phyloP scores from a whole-genome alignment of 306 rosid species.

The Quercus gilva region DNA sequence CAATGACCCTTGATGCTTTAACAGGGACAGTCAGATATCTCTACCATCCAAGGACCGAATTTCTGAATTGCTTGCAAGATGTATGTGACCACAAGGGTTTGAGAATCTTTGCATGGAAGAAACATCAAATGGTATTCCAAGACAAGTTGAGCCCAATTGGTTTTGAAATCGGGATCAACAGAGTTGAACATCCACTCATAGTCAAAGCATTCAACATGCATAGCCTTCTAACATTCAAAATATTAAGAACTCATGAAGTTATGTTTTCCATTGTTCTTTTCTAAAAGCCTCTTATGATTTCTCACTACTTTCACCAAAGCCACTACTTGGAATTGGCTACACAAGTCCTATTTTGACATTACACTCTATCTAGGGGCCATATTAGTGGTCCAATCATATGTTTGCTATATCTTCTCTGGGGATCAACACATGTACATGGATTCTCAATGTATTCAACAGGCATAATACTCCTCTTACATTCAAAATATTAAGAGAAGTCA shows the following conservation, averaged over 20 bases:
- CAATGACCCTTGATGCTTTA: not conserved
- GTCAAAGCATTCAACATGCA: not conserved
- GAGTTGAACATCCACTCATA: not conserved
- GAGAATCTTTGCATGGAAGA: not conserved
- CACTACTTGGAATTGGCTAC: conserved; percentile 1
- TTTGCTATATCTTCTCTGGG: not conserved
- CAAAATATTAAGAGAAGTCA: not conserved
- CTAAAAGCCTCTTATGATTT: not conserved
- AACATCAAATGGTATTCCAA: not conserved
- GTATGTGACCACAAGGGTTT: not conserved
- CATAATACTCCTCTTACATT: not conserved
- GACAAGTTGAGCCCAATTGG: not conserved
- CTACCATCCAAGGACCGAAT: not conserved
- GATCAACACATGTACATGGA: not conserved
- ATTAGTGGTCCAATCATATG: not conserved
- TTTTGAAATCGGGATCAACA: not conserved
- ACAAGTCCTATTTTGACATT: not conserved
- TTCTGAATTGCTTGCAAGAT: not conserved
- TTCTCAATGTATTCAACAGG: not conserved
- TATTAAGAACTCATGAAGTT: not conserved
- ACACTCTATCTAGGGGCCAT: not conserved
- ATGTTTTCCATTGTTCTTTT: not conserved
- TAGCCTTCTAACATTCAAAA: not conserved
- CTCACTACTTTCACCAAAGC: not conserved
- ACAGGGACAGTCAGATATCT: not conserved